Evolutionary conservation across 2,329 filamentous ascomycete genomes (phyloP), one percentile per base, ranked within the genome.

Genomic region (Colletotrichum trifolii): DNA sequence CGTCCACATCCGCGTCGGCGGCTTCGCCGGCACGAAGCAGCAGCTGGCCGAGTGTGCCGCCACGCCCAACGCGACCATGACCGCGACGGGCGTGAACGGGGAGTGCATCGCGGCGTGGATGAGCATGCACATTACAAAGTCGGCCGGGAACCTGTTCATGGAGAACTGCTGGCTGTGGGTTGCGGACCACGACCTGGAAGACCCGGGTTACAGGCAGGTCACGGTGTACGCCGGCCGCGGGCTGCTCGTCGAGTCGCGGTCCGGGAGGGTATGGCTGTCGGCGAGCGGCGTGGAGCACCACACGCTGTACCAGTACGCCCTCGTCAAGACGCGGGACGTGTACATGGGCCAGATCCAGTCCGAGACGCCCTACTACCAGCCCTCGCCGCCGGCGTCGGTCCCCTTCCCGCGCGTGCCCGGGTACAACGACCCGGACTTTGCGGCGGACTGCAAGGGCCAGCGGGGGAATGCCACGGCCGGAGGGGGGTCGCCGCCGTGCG

Each of bases 1-100:
- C 73, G 86, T 91, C 10, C 91, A 95, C 76, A 87, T 91, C 72
- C 89, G 92, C 68, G 85, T 94, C 54, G 91, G 91, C 68, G 92
- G 91, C 3, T 88, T 87, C 55, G 86, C 88, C 2, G 91, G 91
- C 40, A 92, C 91, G 13, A 80, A 89, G 45, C 83, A 93, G 8
- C 88, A 91, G 73, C 85, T 87, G 56, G 81, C 85, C 71, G 84
- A 81, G 54, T 91, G 89, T 76, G 75, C 82, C 64, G 89, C 89
- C 74, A 69, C 77, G 46, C 66, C 80, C 55, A 58, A 71, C 66
- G 48, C 38, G 1, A 54, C 56, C 39, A 33, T 66, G 3, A 57
- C 62, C 2, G 58, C 57, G 8, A 34, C 42, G 6, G 45, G 39
- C 1, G n/a, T 67, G 10, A 73, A 69, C 58, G 47, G 71, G 15